Conservation (phyloP, 805 yeast species). For the Schwanniomyces yamadae region DNA sequence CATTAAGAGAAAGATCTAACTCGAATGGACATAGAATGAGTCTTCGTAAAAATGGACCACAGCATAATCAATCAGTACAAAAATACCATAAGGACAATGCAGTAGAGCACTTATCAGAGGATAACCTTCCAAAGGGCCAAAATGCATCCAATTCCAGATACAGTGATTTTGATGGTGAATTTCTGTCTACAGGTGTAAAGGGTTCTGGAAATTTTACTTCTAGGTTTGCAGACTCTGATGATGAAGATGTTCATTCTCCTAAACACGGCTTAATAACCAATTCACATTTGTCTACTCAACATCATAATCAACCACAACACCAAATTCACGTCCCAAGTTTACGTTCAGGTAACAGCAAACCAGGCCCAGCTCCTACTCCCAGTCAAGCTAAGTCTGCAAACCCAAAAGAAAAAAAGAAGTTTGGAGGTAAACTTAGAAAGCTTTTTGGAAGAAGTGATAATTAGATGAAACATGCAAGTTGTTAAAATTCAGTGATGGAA, state of each 20-base stretch:
- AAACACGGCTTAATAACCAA: slow-evolving; percentile 22
- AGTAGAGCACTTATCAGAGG: neutral
- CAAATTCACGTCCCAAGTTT: slow-evolving; percentile 1
- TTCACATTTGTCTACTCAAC: neutral
- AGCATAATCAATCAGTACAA: slow-evolving; percentile 2
- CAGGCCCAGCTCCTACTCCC: too few species aligned
- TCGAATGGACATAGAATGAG: slow-evolving; percentile 8
- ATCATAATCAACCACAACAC: too few species aligned
- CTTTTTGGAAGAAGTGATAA: slow-evolving; percentile 31
- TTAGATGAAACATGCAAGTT: too few species aligned
- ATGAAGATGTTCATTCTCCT: too few species aligned
- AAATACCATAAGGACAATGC: slow-evolving; percentile 3
- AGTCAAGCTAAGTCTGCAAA: neutral
- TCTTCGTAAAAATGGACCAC: slow-evolving; percentile 8
- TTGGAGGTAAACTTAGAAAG: slow-evolving; percentile 38
- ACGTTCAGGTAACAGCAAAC: neutral
- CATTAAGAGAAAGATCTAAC: too few species aligned
- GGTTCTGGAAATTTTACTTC: too few species aligned
- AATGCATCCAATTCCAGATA: neutral
- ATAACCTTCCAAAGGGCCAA: slow-evolving; percentile 2
- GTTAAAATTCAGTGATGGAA: too few species aligned
- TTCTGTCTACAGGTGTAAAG: neutral
- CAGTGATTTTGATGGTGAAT: neutral
- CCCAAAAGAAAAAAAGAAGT: slow-evolving; percentile 35
- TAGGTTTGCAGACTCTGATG: slow-evolving; percentile 63